Conservation (phyloP, 208 protist species). For the Trypanosoma theileri region DNA sequence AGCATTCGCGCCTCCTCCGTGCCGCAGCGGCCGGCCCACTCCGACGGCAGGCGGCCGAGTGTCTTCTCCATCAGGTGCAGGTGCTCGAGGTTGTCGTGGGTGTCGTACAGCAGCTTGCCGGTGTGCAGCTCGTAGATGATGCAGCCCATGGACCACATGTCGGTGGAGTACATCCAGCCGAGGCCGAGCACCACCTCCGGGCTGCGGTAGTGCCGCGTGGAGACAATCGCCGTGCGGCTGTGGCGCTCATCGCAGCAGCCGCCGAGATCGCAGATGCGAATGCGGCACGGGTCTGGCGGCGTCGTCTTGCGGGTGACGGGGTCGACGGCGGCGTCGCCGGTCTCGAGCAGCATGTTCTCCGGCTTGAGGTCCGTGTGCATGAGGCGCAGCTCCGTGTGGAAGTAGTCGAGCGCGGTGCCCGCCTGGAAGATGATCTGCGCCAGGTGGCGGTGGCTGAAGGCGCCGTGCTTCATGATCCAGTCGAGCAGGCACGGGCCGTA, state of each 20-base stretch:
- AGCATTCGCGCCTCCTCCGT: slow-evolving; percentile 53
- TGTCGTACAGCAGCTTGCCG: slow-evolving; percentile 67
- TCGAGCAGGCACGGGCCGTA: slow-evolving; percentile 74
- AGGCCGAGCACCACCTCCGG: slow-evolving; percentile 54
- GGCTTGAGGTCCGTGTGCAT: slow-evolving; percentile 92
- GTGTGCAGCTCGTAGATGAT: slow-evolving; percentile 76
- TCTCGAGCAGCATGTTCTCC: slow-evolving; percentile 78
- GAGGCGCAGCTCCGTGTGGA: slow-evolving; percentile 77
- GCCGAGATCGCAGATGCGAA: slow-evolving; percentile 31
- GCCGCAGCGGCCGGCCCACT: slow-evolving; percentile 52
- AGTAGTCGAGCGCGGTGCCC: slow-evolving; percentile 71
- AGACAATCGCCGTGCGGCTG: slow-evolving; percentile 33
- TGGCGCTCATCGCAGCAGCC: slow-evolving; percentile 36
- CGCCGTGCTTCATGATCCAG: slow-evolving; percentile 77
- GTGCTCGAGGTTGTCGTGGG: slow-evolving; percentile 60
- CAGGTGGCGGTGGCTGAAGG: slow-evolving; percentile 69
- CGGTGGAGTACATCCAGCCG: slow-evolving; percentile 58
- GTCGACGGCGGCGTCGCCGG: slow-evolving; percentile 58
- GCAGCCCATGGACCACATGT: slow-evolving; percentile 81
- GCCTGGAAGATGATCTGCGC: slow-evolving; percentile 80
- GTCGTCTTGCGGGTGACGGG: slow-evolving; percentile 47
- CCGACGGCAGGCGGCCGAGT: slow-evolving; percentile 51
- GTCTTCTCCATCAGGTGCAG: slow-evolving; percentile 76
- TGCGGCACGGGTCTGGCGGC: slow-evolving; percentile 32
- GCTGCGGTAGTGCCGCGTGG: slow-evolving; percentile 69